phyloP scores from a whole-genome alignment of 2,329 filamentous ascomycete genomes.

The Teratosphaeria pseudoeucalypti region DNA sequence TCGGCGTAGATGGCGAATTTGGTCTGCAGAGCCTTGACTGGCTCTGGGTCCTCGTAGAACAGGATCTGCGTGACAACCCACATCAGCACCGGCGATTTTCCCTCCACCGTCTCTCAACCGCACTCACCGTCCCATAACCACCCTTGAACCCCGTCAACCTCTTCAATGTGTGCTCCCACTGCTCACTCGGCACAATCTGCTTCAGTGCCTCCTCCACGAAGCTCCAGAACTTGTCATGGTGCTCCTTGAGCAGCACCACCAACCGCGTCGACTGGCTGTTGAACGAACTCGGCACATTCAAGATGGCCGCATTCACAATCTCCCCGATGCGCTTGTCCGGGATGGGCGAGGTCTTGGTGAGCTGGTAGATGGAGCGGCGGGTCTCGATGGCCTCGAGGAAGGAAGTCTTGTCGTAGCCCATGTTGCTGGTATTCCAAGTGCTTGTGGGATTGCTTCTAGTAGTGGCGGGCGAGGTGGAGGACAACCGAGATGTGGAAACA shows the following conservation, averaged over 20 bases:
- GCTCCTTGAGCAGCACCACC: conserved; percentile 66
- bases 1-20: conserved; percentile 66
- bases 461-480: not conserved
- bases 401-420: conserved; percentile 28
- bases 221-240: conserved; percentile 86
- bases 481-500: not conserved
- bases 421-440: conserved; percentile 19
- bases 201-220: conserved; percentile 55
- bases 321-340: conserved; percentile 60
- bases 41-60: conserved; percentile 72
- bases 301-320: conserved; percentile 49
- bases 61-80: conserved; percentile 45
- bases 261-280: conserved; percentile 77
- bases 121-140: conserved; percentile 63
- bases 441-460: conserved; percentile 3
- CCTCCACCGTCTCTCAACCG: not conserved
- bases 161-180: conserved; percentile 44
- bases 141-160: conserved; percentile 53
- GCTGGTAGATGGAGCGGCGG: conserved; percentile 49
- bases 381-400: conserved; percentile 56
- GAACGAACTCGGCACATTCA: conserved; percentile 69
- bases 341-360: conserved; percentile 53
- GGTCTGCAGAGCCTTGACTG: conserved; percentile 55
- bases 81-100: not conserved
- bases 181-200: conserved; percentile 55